Percentiles rank a stretch among this genome's conserved stretches.
These are phyloP conservation scores for Barbatosphaeria neglecta DNA, from an alignment of 495 filamentous ascomycete genomes.

Conservation along the genomic window DNA sequence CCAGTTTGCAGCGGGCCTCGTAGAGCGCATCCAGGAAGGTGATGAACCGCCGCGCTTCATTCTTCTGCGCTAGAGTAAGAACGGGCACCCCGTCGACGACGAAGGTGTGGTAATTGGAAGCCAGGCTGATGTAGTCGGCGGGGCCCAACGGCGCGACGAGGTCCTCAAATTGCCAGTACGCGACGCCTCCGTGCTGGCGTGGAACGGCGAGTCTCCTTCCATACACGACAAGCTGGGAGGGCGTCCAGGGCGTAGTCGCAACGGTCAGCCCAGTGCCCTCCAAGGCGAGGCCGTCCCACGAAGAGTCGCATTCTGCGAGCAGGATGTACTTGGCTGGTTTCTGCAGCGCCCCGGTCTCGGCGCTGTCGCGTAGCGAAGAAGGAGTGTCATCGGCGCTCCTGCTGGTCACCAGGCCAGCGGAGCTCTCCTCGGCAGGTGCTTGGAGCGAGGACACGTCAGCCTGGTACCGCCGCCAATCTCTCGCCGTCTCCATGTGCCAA, in stretches of 20 bases:
- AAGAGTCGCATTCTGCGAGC: slow-evolving; percentile 8
- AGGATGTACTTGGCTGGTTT: slow-evolving; percentile 23
- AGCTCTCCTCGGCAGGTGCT: not conserved
- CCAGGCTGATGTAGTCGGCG: slow-evolving; percentile 62
- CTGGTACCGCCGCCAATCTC: slow-evolving; percentile 49
- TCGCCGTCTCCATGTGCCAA: slow-evolving; percentile 57
- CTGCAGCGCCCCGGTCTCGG: not conserved
- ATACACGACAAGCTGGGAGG: slow-evolving; percentile 43
- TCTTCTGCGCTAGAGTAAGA: slow-evolving; percentile 47
- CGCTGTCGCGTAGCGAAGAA: slow-evolving; percentile 1
- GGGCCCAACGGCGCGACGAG: slow-evolving; percentile 51
- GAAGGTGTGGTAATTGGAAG: slow-evolving; percentile 57
- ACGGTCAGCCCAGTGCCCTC: not conserved
- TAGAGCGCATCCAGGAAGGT: slow-evolving; percentile 62
- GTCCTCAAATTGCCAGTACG: slow-evolving; percentile 46
- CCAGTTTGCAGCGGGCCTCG: slow-evolving; percentile 54
- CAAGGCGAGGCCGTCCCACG: slow-evolving; percentile 2
- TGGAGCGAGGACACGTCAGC: slow-evolving; percentile 1
- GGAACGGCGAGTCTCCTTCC: slow-evolving; percentile 45
- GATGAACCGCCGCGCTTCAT: slow-evolving; percentile 61
- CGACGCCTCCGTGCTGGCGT: slow-evolving; percentile 30
- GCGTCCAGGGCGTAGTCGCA: slow-evolving; percentile 28
- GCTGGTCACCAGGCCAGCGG: slow-evolving; percentile 1
- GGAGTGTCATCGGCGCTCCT: not conserved
- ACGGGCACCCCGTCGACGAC: slow-evolving; percentile 50